Evolutionary conservation across 768 basidiomycete genomes (phyloP).

Genomic region (Pleurotus giganteus): DNA sequence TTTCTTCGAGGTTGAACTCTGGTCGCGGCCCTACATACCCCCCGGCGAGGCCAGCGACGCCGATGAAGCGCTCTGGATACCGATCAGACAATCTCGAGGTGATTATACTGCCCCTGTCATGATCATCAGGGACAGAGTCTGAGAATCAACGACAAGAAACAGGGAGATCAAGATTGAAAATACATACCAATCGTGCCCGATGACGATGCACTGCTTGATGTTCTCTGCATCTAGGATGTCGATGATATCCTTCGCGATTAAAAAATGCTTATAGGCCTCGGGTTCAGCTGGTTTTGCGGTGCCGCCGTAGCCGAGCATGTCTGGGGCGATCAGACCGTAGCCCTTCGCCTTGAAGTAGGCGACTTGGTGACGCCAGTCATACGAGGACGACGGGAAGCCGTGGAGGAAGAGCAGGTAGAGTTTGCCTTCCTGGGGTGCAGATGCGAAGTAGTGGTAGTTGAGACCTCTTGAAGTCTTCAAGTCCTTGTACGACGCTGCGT

Average conservation of each 20-base stretch:
- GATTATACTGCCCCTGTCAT: conserved; percentile 38
- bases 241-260: conserved; percentile 36
- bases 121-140: no score
- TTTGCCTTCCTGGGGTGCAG: conserved; percentile 20
- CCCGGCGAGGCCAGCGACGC: conserved; percentile 35
- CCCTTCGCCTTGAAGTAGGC: conserved; percentile 33
- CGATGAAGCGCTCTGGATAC: conserved; percentile 37
- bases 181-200: conserved; percentile 45
- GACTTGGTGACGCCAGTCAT: conserved; percentile 41
- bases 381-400: conserved; percentile 42
- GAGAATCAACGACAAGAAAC: no score
- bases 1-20: conserved; percentile 15
- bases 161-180: no score
- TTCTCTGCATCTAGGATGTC: conserved; percentile 39
- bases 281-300: conserved; percentile 43
- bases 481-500: conserved; percentile 23
- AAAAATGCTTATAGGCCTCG: conserved; percentile 28
- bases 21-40: conserved; percentile 30
- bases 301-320: conserved; percentile 52
- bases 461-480: conserved; percentile 28
- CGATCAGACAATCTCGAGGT: conserved; percentile 36
- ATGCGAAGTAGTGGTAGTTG: conserved; percentile 35
- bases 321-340: conserved; percentile 46
- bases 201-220: conserved; percentile 29
- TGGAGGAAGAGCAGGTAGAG: conserved; percentile 41